Evolutionary conservation across 805 yeast genomes (phyloP).

Genomic region (Starmerella sp.): DNA sequence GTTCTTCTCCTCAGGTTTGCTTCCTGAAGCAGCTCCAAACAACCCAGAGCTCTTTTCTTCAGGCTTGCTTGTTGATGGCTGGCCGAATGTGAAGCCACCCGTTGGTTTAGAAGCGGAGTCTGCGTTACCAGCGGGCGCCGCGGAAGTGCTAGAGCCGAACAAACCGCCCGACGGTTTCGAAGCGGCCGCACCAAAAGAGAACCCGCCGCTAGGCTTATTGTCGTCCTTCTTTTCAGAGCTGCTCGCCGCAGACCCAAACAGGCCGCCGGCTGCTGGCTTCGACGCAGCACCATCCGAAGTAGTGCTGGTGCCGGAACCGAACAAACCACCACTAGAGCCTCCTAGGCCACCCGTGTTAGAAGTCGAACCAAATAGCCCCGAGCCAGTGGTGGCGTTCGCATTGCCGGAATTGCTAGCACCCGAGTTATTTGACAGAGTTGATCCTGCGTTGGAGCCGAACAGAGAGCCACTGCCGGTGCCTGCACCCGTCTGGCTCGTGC

Average conservation of each 20-base stretch:
- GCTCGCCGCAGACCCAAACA: conserved; percentile 11
- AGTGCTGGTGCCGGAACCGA: not conserved
- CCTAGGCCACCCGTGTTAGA: not conserved
- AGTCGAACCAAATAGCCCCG: conserved; percentile 1
- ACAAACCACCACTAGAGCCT: not conserved
- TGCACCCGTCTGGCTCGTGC: conserved; percentile 1
- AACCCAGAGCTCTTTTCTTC: not conserved
- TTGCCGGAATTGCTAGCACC: not conserved
- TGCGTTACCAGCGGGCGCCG: conserved; percentile 1
- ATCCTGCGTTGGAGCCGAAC: conserved; percentile 1
- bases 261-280: conserved; percentile 10
- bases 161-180: not conserved
- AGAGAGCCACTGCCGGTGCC: conserved; percentile 4
- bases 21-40: not conserved
- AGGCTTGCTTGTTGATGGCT: not conserved
- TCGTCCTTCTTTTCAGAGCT: conserved; percentile 6
- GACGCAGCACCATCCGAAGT: not conserved
- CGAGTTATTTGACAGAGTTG: not conserved
- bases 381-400: not conserved
- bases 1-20: not conserved
- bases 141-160: not conserved
- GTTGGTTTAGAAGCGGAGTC: conserved; percentile 1
- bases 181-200: conserved; percentile 11
- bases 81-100: conserved; percentile 17
- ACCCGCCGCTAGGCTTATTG: conserved; percentile 13